These are phyloP conservation scores for Rhizophlyctis rosea DNA, from an alignment of 192 early-diverging fungal species.

Conservation along the genomic window DNA sequence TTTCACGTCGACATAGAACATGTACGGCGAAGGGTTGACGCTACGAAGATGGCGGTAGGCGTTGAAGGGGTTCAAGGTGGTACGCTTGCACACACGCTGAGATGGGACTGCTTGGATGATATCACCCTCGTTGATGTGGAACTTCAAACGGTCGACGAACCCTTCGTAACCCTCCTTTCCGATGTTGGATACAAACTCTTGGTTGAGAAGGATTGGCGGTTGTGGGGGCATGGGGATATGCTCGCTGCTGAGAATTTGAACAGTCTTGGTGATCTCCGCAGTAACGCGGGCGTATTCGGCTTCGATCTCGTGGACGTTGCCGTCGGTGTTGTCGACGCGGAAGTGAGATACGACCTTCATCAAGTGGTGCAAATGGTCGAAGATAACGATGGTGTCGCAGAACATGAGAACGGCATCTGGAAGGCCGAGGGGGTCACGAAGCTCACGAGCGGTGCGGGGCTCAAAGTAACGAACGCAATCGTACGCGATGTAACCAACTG, in stretches of 20 bases:
- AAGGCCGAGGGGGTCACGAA: slow-evolving; percentile 81
- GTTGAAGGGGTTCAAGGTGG: slow-evolving; percentile 95
- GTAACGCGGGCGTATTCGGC: slow-evolving; percentile 68
- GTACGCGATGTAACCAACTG: slow-evolving; percentile 95
- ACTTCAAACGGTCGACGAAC: slow-evolving; percentile 84
- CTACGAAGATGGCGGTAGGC: slow-evolving; percentile 93
- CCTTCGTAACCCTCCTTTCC: slow-evolving; percentile 86
- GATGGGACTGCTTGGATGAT: slow-evolving; percentile 98
- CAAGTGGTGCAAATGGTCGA: slow-evolving; percentile 90
- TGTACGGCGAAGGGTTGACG: slow-evolving; percentile 98
- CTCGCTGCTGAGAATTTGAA: slow-evolving; percentile 68
- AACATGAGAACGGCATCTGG: slow-evolving; percentile 94
- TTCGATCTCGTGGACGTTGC: slow-evolving; percentile 49
- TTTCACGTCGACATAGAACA: slow-evolving; percentile 97
- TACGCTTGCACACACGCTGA: slow-evolving; percentile 82
- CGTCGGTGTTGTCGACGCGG: slow-evolving; percentile 30
- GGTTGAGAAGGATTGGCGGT: slow-evolving; percentile 51
- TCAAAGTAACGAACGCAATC: slow-evolving; percentile 99
- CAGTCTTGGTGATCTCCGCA: slow-evolving; percentile 63
- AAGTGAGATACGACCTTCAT: slow-evolving; percentile 90
- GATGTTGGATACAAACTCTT: slow-evolving; percentile 79
- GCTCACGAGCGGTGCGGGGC: slow-evolving; percentile 70
- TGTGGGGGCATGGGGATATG: slow-evolving; percentile 78
- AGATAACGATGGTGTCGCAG: slow-evolving; percentile 93
- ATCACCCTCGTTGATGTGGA: slow-evolving; percentile 91